Base-by-base conservation (phyloP, 2,329 filamentous ascomycete species). In the Pseudogymnoascus sp. region DNA sequence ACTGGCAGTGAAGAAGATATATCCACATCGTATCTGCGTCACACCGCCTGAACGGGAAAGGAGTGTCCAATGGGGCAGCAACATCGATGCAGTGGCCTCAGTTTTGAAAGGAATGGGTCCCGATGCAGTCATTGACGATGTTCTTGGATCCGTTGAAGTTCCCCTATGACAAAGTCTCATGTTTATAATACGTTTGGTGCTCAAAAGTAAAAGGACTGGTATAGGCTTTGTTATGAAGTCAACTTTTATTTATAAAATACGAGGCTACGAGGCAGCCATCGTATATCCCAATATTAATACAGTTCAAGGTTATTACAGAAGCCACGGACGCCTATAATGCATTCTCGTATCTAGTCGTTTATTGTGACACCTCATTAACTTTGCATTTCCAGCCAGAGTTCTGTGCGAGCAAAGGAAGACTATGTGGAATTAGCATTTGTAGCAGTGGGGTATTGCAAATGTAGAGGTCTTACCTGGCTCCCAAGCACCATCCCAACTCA, bases 401-500 rank as follows among this genome's bases (percentile, higher is more conserved):
- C 73, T 91, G 83, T 68, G 85, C 87, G 64, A 97, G 80, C 45
- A 97, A 81, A 37, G 92, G 93, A 70, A 97, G 80, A 82, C 92
- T 96, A 43, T 23, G 61, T 60, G 26, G 6, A 33, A 69, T 81
- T 76, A 83, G 76, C 66, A 70, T 41, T 16, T 39, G 12, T 45
- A 21, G 31, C 35, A 14, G 3, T 60, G 26, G 58, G 3, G n/a
- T 35, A 37, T 33, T 23, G n/a, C 1, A 31, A 39, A 49, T 63
- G 31, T 31, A 61, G 29, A 16, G 11, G 63, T 72, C 87, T 78
- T 80, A 94, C 91, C 91, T 96, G 67, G 94, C 94, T 75, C 94
- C 94, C 72, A 99, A 81, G 78, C 93, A 97, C 94, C 94, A 99
- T 39, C 94, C 94, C 70, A 99, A 78, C 79, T 99, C 95, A 75